Evolutionary conservation across 441 rosid genomes (phyloP).

Genomic region (Croton laevigatus): DNA sequence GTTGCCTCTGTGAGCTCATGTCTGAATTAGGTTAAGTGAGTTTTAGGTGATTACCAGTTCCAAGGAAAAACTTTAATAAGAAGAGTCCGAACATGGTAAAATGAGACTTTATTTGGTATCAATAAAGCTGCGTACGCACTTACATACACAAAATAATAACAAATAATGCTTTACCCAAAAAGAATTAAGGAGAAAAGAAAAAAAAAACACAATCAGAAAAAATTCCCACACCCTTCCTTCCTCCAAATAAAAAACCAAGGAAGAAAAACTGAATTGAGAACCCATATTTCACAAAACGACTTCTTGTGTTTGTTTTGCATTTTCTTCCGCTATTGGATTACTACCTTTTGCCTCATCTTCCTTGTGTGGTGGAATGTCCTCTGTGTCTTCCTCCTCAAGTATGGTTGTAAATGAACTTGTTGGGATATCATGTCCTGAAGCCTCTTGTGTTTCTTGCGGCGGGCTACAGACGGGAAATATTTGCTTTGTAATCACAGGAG

Average conservation of each 20-base stretch:
- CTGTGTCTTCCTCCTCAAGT: slow-evolving; percentile 17
- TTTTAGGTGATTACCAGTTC: no score
- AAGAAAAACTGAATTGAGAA: slow-evolving; percentile 14
- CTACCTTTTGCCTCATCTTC: slow-evolving; percentile 9
- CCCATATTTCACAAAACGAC: slow-evolving; percentile 23
- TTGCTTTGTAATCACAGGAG: slow-evolving; percentile 41
- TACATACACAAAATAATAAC: slow-evolving; percentile 24
- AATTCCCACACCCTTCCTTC: slow-evolving; percentile 11
- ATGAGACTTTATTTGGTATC: slow-evolving; percentile 22
- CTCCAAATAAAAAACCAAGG: slow-evolving; percentile 16
- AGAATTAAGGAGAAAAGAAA: neutral
- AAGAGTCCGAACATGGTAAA: neutral
- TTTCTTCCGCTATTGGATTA: neutral
- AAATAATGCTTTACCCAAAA: slow-evolving; percentile 13
- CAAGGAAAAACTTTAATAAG: no score
- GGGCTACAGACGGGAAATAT: slow-evolving; percentile 27
- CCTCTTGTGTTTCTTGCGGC: slow-evolving; percentile 30
- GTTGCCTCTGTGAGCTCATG: no score
- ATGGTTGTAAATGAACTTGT: slow-evolving; percentile 20
- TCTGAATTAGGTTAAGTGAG: no score
- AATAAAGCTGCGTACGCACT: slow-evolving; percentile 18
- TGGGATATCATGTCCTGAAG: slow-evolving; percentile 27
- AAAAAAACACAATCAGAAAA: neutral
- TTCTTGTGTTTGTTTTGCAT: slow-evolving; percentile 28
- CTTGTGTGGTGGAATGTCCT: slow-evolving; percentile 9